These are phyloP conservation scores for Magnaporthiopsis incrustans DNA, from an alignment of 2,329 filamentous ascomycete genomes.

Conservation along the genomic window DNA sequence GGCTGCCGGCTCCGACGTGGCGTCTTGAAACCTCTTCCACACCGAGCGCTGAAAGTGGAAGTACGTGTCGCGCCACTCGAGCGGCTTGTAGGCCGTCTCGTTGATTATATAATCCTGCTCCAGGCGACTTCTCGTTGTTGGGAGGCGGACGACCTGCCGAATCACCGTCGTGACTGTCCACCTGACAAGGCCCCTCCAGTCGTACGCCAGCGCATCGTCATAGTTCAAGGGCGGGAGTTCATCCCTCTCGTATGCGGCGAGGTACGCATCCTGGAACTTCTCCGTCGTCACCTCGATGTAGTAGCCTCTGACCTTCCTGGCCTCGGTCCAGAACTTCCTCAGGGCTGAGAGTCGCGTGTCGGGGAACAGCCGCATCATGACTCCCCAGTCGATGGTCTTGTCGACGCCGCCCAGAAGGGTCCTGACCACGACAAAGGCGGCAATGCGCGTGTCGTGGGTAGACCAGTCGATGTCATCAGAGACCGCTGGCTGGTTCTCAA, in stretches of 20 bases:
- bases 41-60: constrained; percentile 46
- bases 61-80: constrained; percentile 49
- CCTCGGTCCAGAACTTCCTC: constrained; percentile 45
- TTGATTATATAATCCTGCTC: constrained; percentile 31
- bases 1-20: constrained; percentile 39
- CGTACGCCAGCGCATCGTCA: constrained; percentile 54
- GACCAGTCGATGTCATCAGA: constrained; percentile 31
- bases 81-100: constrained; percentile 22
- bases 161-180: constrained; percentile 54
- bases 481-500: constrained; percentile 20
- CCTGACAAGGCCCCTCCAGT: constrained; percentile 58
- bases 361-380: constrained; percentile 49
- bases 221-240: constrained; percentile 56
- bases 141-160: constrained; percentile 39
- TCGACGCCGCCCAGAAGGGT: constrained; percentile 53
- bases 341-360: constrained; percentile 41
- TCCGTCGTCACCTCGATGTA: constrained; percentile 49
- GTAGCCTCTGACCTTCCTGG: constrained; percentile 41
- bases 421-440: constrained; percentile 49
- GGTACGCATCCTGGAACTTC: constrained; percentile 57
- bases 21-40: constrained; percentile 48
- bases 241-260: constrained; percentile 56
- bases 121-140: constrained; percentile 36
- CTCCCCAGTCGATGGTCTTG: constrained; percentile 51
- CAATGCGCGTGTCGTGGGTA: constrained; percentile 38